phyloP scores from a whole-genome alignment of 1,284 basidiomycete genomes.

The Volvariella volvacea region DNA sequence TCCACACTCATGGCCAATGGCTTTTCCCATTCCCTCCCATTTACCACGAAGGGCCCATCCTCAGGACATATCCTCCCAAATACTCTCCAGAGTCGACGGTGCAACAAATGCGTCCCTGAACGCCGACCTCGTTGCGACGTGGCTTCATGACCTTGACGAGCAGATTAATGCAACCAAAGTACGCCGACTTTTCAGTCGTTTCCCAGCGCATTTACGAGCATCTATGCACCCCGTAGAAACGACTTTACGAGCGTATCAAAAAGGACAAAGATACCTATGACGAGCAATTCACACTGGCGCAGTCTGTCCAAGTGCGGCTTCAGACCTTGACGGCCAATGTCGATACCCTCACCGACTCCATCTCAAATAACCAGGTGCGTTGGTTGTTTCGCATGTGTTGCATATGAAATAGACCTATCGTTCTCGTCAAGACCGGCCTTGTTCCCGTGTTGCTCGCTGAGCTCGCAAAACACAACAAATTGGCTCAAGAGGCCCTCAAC shows the following conservation, averaged over 20 bases:
- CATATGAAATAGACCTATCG: too few relatives aligned
- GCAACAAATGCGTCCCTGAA: constrained; percentile 50
- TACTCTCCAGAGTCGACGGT: constrained; percentile 63
- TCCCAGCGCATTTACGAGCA: background rate
- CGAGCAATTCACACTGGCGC: constrained; percentile 52
- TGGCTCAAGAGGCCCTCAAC: constrained; percentile 55
- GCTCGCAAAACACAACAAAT: constrained; percentile 47
- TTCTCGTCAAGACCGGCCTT: constrained; percentile 53
- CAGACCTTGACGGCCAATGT: constrained; percentile 45
- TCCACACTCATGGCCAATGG: constrained; percentile 36
- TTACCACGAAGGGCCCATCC: constrained; percentile 48
- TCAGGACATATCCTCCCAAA: constrained; percentile 59
- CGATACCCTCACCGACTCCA: constrained; percentile 43
- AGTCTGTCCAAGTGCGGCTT: constrained; percentile 56
- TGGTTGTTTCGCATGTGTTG: constrained; percentile 1
- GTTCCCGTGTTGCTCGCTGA: constrained; percentile 45
- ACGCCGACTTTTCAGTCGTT: constrained; percentile 8
- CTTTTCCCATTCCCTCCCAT: constrained; percentile 65
- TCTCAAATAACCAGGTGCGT: constrained; percentile 42
- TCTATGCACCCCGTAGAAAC: constrained; percentile 34
- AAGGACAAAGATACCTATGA: constrained; percentile 57
- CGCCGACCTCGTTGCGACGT: constrained; percentile 53
- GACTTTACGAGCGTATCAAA: constrained; percentile 64
- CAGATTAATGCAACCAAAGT: constrained; percentile 67
- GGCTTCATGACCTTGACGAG: constrained; percentile 64